Evolutionary conservation across 1,284 basidiomycete genomes (phyloP), one percentile per base, ranked within the genome.

Genomic region (Agaricales sp.): DNA sequence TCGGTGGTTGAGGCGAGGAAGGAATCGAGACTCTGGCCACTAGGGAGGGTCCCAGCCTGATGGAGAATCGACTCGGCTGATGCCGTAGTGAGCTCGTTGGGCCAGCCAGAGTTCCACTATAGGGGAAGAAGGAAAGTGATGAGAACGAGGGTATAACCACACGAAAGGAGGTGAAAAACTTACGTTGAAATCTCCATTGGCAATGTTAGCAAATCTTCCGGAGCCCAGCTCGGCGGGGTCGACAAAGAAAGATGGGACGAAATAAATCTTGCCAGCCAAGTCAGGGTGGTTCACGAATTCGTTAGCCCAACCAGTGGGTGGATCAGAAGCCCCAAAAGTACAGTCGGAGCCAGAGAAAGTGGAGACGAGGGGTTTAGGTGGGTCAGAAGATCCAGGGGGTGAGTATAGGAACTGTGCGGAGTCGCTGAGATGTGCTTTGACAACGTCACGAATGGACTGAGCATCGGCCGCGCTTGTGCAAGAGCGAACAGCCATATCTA

Each of bases 331-430:
- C 46, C 87, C 88, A 58, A 90, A 90, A 0, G 64, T 69, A 60
- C 86, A 90, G 43, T 70, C 64, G 55, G 88, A 81, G n/a, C 89
- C 89, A 2, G 86, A 69, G 62, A 92, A 92, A 1, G 86, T 87
- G 0, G 84, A 85, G 1, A 84, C 82, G 46, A 91, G 74, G 11
- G 80, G 74, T 46, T 74, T 75, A 11, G 20, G 13, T 19, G 41
- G 11, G 8, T 43, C 41, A 19, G 41, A 11, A 11, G 41, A 43
- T 43, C 30, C 30, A 11, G 49, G 30, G 8, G 52, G 58, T 37
- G 62, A 54, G 55, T 75, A 77, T 51, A 68, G 69, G 45, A 88
- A 67, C 59, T 91, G 86, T n/a, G 30, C 30, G n/a, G 30, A 35
- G 30, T 8, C 8, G 30, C 11, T n/a, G 30, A 35, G 11, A n/a